Evolutionary conservation across 1,139 yeast genomes (phyloP).

Genomic region (Yamadazyma atmosphaerica): DNA sequence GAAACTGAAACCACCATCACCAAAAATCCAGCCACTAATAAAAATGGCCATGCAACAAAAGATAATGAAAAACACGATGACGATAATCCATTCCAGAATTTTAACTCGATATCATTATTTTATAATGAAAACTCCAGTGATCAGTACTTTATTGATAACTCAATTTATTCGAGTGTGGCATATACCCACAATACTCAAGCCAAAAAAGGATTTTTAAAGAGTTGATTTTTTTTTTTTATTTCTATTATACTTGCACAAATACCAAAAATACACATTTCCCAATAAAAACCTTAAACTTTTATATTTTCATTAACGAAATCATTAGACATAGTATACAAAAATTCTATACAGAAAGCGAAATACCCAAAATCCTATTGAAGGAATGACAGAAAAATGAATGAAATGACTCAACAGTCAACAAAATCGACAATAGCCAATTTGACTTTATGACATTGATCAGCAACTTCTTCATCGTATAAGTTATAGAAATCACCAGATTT

Average conservation of each 20-base stretch:
- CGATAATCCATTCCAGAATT: slow-evolving; percentile 80
- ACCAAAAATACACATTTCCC: not conserved
- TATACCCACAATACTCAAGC: slow-evolving; percentile 50
- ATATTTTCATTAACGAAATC: slow-evolving; percentile 1
- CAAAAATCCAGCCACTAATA: slow-evolving; percentile 15
- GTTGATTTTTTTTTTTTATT: not conserved
- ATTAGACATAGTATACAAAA: slow-evolving; percentile 1
- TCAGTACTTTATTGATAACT: slow-evolving; percentile 30
- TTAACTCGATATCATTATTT: slow-evolving; percentile 86
- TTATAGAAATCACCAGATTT: slow-evolving; percentile 79
- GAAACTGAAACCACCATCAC: slow-evolving; percentile 17
- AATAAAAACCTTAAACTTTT: not conserved
- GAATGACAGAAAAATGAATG: not conserved
- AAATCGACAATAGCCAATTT: slow-evolving; percentile 65
- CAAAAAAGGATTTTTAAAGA: slow-evolving; percentile 14
- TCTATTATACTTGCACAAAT: no score
- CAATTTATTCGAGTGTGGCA: slow-evolving; percentile 64
- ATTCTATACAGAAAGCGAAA: slow-evolving; percentile 1
- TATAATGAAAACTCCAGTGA: slow-evolving; percentile 52
- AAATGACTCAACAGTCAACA: slow-evolving; percentile 48
- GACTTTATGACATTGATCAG: slow-evolving; percentile 65
- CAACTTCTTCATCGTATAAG: slow-evolving; percentile 70
- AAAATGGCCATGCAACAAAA: slow-evolving; percentile 14
- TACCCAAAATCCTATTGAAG: no score
- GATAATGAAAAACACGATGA: slow-evolving; percentile 22